These are phyloP conservation scores for Candolleomyces eurysporus DNA, from an alignment of 768 basidiomycete genomes.

Conservation along the genomic window DNA sequence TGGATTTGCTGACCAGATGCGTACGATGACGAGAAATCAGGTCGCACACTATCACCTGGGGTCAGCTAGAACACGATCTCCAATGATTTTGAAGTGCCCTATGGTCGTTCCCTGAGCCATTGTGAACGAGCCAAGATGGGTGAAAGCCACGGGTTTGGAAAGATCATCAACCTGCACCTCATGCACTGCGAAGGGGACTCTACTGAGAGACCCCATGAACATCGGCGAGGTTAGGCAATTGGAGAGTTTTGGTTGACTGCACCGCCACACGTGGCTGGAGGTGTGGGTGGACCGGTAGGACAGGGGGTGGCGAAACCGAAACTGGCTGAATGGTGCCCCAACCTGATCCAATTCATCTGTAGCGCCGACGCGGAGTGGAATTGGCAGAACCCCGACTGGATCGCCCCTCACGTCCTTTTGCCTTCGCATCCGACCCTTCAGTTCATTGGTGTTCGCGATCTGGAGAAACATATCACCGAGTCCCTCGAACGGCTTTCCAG, in stretches of 20 bases:
- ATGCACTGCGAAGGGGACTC: too few relatives aligned
- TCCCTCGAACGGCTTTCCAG: constrained; percentile 23
- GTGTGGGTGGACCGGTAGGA: constrained; percentile 23
- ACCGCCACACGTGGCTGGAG: neutral
- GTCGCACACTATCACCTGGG: too few relatives aligned
- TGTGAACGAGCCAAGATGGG: too few relatives aligned
- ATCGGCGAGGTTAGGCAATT: constrained; percentile 39
- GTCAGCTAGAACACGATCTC: too few relatives aligned
- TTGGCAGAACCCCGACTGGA: constrained; percentile 78
- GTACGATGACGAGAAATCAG: too few relatives aligned
- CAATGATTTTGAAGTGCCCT: too few relatives aligned
- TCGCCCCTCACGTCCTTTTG: constrained; percentile 71
- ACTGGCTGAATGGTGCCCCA: constrained; percentile 69
- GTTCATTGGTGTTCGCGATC: constrained; percentile 71
- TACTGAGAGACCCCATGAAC: too few relatives aligned
- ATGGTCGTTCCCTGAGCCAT: too few relatives aligned
- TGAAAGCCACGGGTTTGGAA: too few relatives aligned
- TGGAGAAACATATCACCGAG: constrained; percentile 52
- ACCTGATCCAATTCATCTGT: constrained; percentile 68
- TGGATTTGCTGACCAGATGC: too few relatives aligned
- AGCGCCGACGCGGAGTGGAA: constrained; percentile 80
- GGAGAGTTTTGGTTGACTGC: constrained; percentile 62
- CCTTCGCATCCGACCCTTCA: constrained; percentile 61
- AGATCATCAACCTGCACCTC: too few relatives aligned
- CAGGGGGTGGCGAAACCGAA: constrained; percentile 10